Percentiles rank a stretch among this genome's conserved stretches.
phyloP scores from a whole-genome alignment of 2,329 filamentous ascomycete genomes.

The Diaporthe citriasiana region DNA sequence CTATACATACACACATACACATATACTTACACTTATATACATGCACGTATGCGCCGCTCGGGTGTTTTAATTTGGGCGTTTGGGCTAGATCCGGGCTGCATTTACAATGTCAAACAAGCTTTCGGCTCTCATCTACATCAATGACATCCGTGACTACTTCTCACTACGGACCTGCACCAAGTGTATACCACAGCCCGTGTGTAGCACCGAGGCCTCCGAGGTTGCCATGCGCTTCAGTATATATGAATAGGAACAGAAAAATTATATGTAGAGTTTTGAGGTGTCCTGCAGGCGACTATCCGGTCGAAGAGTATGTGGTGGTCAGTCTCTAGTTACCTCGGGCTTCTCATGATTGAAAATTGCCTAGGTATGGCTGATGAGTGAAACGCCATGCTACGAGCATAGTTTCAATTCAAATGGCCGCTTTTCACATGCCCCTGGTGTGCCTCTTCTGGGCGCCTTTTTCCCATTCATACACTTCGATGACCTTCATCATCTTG shows the following conservation, averaged over 20 bases:
- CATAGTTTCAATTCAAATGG: neutral
- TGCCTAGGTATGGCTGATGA: neutral
- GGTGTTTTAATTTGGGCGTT: conserved; percentile 8
- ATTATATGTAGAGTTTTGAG: neutral
- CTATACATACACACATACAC: conserved; percentile 6
- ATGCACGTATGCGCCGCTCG: neutral
- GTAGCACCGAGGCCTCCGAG: too few relatives aligned
- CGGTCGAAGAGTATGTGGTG: neutral
- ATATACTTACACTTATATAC: conserved; percentile 26
- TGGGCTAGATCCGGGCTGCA: conserved; percentile 27
- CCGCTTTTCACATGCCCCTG: too few relatives aligned
- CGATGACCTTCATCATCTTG: too few relatives aligned
- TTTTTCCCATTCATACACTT: too few relatives aligned
- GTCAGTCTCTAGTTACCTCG: neutral
- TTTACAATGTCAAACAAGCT: neutral
- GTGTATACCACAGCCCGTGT: neutral
- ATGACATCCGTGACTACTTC: neutral
- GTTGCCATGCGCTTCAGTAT: neutral
- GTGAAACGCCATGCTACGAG: neutral
- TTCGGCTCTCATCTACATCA: neutral
- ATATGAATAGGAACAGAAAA: neutral
- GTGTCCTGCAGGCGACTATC: neutral
- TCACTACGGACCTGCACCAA: neutral
- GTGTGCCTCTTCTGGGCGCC: too few relatives aligned
- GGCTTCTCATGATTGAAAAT: neutral